Percentiles rank a stretch among this genome's conserved stretches.
Conservation (phyloP, 192 early-diverging fungal species). For the Rhizophagus sp. region DNA sequence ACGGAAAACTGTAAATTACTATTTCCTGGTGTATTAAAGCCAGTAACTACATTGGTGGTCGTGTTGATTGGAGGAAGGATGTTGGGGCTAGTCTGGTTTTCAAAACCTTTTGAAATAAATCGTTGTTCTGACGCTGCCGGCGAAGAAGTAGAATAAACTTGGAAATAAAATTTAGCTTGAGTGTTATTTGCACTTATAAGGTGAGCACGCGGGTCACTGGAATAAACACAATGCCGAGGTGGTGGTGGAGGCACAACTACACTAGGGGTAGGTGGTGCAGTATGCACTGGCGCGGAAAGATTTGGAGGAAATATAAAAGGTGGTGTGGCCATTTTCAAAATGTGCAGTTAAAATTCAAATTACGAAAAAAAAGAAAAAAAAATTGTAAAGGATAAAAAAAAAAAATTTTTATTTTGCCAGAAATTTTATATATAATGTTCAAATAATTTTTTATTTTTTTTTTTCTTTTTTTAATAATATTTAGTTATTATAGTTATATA, state of each 20-base stretch:
- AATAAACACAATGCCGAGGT: conserved; percentile 8
- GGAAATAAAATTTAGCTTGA: not conserved
- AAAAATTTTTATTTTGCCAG: not conserved
- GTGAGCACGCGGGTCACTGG: conserved; percentile 24
- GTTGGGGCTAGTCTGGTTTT: not conserved
- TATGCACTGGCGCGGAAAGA: not conserved
- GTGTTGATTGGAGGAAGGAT: conserved; percentile 18
- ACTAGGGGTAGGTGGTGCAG: not conserved
- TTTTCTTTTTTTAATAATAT: not conserved
- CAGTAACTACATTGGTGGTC: not conserved
- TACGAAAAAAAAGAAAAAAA: not conserved
- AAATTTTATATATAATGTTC: conserved; percentile 3
- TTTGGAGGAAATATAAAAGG: not conserved
- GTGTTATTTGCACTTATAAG: conserved; percentile 6
- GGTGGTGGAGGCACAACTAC: conserved; percentile 7
- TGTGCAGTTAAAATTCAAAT: conserved; percentile 8
- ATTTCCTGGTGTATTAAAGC: not conserved
- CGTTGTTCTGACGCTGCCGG: not conserved
- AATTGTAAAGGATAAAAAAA: not conserved
- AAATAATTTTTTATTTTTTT: not conserved
- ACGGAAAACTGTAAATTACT: not conserved
- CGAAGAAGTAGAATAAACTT: not conserved
- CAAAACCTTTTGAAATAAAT: not conserved
- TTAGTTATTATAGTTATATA: not conserved
- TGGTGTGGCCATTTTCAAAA: conserved; percentile 22